These are phyloP conservation scores for Ophiostoma sp. DNA, from an alignment of 2,329 filamentous ascomycete species.

Conservation along the genomic window DNA sequence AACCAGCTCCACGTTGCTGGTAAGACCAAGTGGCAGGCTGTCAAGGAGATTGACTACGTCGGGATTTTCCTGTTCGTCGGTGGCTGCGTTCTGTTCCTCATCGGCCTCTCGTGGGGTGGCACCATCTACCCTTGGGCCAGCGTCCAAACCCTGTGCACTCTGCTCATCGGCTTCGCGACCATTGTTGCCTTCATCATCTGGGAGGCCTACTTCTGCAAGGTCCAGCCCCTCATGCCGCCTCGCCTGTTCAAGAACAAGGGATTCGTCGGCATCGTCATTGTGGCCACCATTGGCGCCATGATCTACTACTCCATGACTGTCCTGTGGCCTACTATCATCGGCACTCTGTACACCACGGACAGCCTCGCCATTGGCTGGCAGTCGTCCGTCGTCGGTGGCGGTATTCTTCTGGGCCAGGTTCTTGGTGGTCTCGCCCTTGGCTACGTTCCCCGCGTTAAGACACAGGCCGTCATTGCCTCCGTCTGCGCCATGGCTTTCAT, in stretches of 20 bases:
- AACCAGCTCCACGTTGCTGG: slow-evolving; percentile 43
- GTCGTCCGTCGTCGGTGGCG: slow-evolving; percentile 44
- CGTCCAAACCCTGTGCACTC: slow-evolving; percentile 39
- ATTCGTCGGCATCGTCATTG: slow-evolving; percentile 43
- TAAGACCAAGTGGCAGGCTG: slow-evolving; percentile 41
- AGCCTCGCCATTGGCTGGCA: slow-evolving; percentile 44
- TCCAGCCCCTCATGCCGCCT: slow-evolving; percentile 45
- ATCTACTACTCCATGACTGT: slow-evolving; percentile 48
- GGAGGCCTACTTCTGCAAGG: slow-evolving; percentile 40
- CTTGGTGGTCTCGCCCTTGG: slow-evolving; percentile 41
- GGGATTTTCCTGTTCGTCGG: slow-evolving; percentile 46
- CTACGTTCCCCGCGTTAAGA: slow-evolving; percentile 41
- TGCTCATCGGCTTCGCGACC: slow-evolving; percentile 42
- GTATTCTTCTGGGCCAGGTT: slow-evolving; percentile 44
- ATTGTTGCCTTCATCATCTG: slow-evolving; percentile 42
- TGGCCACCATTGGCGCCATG: slow-evolving; percentile 45
- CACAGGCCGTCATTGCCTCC: slow-evolving; percentile 39
- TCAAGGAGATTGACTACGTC: slow-evolving; percentile 48
- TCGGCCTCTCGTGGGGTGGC: slow-evolving; percentile 48
- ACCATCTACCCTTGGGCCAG: slow-evolving; percentile 46
- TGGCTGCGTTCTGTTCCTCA: slow-evolving; percentile 45
- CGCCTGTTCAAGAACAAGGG: slow-evolving; percentile 45
- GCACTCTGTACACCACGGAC: slow-evolving; percentile 43
- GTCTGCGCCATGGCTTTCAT: slow-evolving; percentile 38
- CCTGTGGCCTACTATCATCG: slow-evolving; percentile 47